A percentile compares a stretch with the other conserved stretches of the same genome.
Conservation (phyloP, 768 basidiomycete genomes). For the Calvatia gigantea region DNA sequence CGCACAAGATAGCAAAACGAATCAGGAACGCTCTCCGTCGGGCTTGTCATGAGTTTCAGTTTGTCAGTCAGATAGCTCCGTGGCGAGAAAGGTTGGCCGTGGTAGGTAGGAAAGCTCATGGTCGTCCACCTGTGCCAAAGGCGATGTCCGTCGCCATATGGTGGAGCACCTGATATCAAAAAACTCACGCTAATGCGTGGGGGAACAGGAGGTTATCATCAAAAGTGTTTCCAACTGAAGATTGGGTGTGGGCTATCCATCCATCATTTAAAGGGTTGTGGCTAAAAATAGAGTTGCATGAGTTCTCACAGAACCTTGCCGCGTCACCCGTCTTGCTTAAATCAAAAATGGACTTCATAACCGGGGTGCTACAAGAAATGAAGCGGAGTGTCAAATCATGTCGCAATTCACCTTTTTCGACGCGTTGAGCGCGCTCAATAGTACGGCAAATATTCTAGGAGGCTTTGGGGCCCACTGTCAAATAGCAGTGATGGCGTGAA, state of each 20-base stretch:
- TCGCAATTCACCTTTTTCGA: no score
- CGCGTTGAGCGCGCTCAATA: no score
- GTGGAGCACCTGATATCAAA: no score
- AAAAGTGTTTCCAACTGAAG: background rate
- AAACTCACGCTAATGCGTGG: no score
- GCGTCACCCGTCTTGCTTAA: background rate
- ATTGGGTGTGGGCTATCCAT: background rate
- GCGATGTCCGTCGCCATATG: no score
- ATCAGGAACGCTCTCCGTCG: background rate
- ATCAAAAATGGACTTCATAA: no score
- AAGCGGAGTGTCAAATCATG: no score
- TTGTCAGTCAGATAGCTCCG: background rate
- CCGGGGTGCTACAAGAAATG: no score
- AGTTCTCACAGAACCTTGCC: background rate
- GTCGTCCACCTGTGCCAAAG: no score
- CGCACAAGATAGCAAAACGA: no score
- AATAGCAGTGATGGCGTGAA: background rate
- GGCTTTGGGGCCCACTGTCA: background rate
- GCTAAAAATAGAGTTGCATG: background rate
- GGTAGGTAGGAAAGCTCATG: no score
- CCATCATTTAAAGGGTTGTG: background rate
- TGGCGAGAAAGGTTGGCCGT: no score
- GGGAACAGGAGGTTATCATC: background rate
- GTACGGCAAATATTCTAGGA: background rate
- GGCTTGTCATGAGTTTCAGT: background rate